A percentile compares a stretch with the other conserved stretches of the same genome.
Conservation (phyloP, 2,329 filamentous ascomycete genomes). For the Dactylella cylindrospora region DNA sequence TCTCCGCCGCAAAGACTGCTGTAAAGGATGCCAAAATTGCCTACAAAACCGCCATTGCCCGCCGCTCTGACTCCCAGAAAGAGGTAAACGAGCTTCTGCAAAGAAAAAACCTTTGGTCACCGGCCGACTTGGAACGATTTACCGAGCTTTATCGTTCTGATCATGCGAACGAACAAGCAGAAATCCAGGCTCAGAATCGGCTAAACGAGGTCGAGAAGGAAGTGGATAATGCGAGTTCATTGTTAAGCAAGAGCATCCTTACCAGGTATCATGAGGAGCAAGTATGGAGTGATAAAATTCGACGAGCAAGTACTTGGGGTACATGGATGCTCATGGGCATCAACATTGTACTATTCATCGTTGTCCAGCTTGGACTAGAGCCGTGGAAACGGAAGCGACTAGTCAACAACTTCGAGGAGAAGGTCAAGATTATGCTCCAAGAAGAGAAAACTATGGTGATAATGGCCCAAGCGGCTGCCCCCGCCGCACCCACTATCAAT, state of each 20-base stretch:
- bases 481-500: slow-evolving; percentile 54
- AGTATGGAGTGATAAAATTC: slow-evolving; percentile 97
- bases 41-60: slow-evolving; percentile 81
- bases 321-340: slow-evolving; percentile 98
- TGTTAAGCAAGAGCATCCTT: slow-evolving; percentile 78
- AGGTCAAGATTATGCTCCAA: slow-evolving; percentile 69
- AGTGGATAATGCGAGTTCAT: slow-evolving; percentile 73
- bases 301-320: slow-evolving; percentile 95
- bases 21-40: slow-evolving; percentile 71
- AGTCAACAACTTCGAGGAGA: slow-evolving; percentile 78
- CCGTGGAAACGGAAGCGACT: slow-evolving; percentile 83
- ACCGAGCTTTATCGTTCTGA: slow-evolving; percentile 88
- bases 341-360: slow-evolving; percentile 84
- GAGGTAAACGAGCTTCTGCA: slow-evolving; percentile 94
- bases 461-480: slow-evolving; percentile 56
- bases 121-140: slow-evolving; percentile 87
- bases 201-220: slow-evolving; percentile 75
- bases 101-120: slow-evolving; percentile 88
- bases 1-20: slow-evolving; percentile 62
- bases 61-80: slow-evolving; percentile 84
- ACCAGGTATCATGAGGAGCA: slow-evolving; percentile 97
- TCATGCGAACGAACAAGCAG: slow-evolving; percentile 86
- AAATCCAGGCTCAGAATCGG: slow-evolving; percentile 69
- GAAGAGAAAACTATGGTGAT: slow-evolving; percentile 64
- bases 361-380: slow-evolving; percentile 85